phyloP scores from a whole-genome alignment of 306 rosid species.

The Lagenaria siceraria region DNA sequence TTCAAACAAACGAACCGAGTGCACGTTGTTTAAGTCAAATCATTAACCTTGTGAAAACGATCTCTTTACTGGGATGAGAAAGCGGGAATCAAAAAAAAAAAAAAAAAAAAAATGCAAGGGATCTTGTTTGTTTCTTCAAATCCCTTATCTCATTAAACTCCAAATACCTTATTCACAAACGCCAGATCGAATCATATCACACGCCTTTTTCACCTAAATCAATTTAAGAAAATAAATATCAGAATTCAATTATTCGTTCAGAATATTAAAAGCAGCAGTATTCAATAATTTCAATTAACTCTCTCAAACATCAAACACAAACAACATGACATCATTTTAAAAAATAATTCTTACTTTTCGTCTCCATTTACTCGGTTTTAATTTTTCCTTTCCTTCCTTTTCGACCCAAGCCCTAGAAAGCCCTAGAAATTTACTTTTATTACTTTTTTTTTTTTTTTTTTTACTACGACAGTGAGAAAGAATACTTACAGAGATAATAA shows the following conservation, averaged over 20 bases:
- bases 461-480: background rate
- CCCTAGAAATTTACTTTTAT: background rate
- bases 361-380: background rate
- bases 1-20: background rate
- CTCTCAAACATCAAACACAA: background rate
- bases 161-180: background rate
- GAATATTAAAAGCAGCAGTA: background rate
- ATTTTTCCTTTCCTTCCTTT: no score
- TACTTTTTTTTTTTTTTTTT: background rate
- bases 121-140: background rate
- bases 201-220: background rate
- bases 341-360: background rate
- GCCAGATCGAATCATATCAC: background rate
- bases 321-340: background rate
- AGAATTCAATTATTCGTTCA: background rate
- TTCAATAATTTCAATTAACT: background rate
- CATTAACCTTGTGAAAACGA: background rate
- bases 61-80: background rate
- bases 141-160: background rate
- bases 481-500: background rate
- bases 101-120: background rate
- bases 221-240: background rate
- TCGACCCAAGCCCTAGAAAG: background rate
- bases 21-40: conserved; percentile 6
- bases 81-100: background rate